Evolutionary conservation across 192 early-diverging fungal genomes (phyloP).

Genomic region (Coemansia sp.): DNA sequence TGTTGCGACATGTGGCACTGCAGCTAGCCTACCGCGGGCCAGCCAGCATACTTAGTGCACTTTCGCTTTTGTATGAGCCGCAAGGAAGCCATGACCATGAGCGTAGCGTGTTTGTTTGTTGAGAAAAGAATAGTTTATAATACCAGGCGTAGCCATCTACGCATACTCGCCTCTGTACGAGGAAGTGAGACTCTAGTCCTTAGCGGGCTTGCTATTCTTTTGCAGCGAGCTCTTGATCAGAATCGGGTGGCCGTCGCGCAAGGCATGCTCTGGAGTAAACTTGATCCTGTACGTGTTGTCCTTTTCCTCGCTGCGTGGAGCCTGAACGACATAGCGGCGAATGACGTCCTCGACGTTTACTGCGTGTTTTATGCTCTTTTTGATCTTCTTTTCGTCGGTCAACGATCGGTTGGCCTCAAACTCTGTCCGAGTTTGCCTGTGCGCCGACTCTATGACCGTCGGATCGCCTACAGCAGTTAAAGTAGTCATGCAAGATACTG

Average conservation of each 20-base stretch:
- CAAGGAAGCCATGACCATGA: no score
- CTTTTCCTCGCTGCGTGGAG: conserved; percentile 26
- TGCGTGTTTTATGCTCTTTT: conserved; percentile 44
- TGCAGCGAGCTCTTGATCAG: conserved; percentile 44
- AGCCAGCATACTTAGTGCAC: no score
- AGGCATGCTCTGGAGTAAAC: conserved; percentile 45
- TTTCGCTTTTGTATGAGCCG: no score
- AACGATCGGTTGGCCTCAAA: conserved; percentile 31
- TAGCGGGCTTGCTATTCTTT: conserved; percentile 6
- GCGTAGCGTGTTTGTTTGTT: no score
- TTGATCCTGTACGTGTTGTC: conserved; percentile 37
- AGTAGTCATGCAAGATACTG: background rate
- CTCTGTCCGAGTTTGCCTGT: conserved; percentile 40
- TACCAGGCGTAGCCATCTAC: no score
- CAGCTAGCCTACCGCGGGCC: no score
- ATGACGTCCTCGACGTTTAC: conserved; percentile 45
- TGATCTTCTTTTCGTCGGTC: conserved; percentile 38
- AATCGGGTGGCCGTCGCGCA: conserved; percentile 50
- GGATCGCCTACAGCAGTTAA: conserved; percentile 15
- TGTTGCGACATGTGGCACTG: background rate
- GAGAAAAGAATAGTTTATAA: no score
- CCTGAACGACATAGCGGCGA: conserved; percentile 51
- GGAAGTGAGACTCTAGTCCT: background rate
- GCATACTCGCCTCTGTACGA: no score
- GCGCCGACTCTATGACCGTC: conserved; percentile 19